Conservation (phyloP, 352 stramenopile genomes). For the Globisporangium iwayamae region DNA sequence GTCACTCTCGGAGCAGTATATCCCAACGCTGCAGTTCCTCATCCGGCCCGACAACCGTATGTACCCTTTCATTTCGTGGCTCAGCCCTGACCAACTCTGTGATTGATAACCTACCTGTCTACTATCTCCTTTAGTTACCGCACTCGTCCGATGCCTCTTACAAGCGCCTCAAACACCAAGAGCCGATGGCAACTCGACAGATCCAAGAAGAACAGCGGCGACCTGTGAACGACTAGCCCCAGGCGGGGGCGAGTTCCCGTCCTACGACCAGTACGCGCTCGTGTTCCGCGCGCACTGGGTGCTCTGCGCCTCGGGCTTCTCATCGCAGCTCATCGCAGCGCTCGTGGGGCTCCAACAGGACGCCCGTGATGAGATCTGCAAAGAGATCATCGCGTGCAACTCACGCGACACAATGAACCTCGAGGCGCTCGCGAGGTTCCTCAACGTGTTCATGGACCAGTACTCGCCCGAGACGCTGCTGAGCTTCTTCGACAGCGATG, state of each 20-base stretch:
- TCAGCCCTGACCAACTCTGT: neutral
- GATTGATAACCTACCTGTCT: neutral
- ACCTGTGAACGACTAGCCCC: constrained; percentile 9
- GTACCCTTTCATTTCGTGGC: constrained; percentile 6
- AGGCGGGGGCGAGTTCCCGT: constrained; percentile 31
- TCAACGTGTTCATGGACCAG: constrained; percentile 68
- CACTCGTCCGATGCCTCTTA: constrained; percentile 44
- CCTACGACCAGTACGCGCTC: constrained; percentile 56
- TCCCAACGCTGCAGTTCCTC: constrained; percentile 56
- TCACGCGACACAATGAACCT: constrained; percentile 63
- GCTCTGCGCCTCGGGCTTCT: constrained; percentile 54
- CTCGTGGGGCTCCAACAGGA: constrained; percentile 40
- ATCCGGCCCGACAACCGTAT: constrained; percentile 58
- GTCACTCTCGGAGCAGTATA: constrained; percentile 51
- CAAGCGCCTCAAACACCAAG: constrained; percentile 22
- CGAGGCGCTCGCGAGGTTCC: constrained; percentile 53
- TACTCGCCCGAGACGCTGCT: constrained; percentile 53
- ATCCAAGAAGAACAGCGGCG: constrained; percentile 9
- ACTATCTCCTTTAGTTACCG: constrained; percentile 24
- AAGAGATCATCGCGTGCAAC: constrained; percentile 36
- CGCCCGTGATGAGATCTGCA: constrained; percentile 24
- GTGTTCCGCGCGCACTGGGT: constrained; percentile 66
- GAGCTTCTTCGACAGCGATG: constrained; percentile 36
- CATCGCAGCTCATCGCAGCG: constrained; percentile 57
- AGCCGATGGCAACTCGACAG: constrained; percentile 3